Base-by-base conservation (phyloP, 805 yeast genomes). In the Candida insectalens region DNA sequence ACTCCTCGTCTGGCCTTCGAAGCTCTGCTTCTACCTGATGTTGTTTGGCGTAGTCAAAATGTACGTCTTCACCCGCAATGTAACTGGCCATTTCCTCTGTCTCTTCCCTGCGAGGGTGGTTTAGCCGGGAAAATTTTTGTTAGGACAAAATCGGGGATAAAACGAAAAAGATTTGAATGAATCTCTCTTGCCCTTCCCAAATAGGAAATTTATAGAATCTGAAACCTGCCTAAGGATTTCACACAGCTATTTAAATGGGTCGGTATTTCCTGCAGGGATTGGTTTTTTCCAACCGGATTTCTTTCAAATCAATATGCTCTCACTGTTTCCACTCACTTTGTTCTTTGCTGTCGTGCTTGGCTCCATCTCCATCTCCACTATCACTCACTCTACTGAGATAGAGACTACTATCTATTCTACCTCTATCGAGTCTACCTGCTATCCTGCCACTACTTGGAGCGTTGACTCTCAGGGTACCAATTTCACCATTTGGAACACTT, bases 1-100 rank as follows among this genome's bases (percentile, higher is more conserved):
- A 81, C 12, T 77, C 84, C 23, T 70, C 67, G 26, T 67, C 63
- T 10, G 77, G 73, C 44, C 75, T 63, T 46, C 67, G 68, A 18
- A 75, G 44, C 30, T 73, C 65, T 2, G 72, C 74, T 29, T 67
- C 59, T 44, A 36, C 38, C 30, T 45, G 43, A 30, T 34, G 32
- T 15, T 38, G 35, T n/a, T 27, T 16, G 12, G 22, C 34, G 29
- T 41, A 47, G 29, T 48, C 53, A 39, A 48, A 48, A 18, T 47
- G 38, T 3, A 49, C 44, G 28, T 49, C 47, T 25, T 40, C 42
- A 2, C 53, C 53, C 4, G 50, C 43, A 9, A 47, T 39, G 28
- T 36, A 47, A 25, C 38, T 44, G 16, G 31, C 25, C 23, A 21
- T 21, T 21, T 8, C 23, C 10, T 21, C 23, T 12, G 23, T 21